These are phyloP conservation scores for Holtermanniella nyarrowii DNA, from an alignment of 768 basidiomycete genomes.

Conservation along the genomic window DNA sequence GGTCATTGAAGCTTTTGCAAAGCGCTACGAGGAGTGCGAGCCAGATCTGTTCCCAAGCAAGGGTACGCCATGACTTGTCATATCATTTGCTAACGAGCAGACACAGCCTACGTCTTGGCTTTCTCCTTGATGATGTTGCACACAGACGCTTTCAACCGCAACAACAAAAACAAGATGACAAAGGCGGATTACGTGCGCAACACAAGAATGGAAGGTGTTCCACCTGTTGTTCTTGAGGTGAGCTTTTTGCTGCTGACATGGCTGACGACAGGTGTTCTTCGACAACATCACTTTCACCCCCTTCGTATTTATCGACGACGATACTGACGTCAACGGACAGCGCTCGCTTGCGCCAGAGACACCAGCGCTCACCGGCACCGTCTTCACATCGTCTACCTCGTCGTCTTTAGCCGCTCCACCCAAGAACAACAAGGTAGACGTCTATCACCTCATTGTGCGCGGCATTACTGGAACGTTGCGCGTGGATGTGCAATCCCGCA, in stretches of 20 bases:
- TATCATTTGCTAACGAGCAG: constrained; percentile 44
- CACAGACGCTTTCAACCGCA: constrained; percentile 95
- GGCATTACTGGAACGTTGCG: constrained; percentile 15
- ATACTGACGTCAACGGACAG: constrained; percentile 48
- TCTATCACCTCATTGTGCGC: constrained; percentile 67
- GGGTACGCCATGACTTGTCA: constrained; percentile 52
- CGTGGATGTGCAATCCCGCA: constrained; percentile 29
- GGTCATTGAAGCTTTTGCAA: constrained; percentile 90
- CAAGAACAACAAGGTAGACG: constrained; percentile 53
- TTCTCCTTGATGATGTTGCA: constrained; percentile 98
- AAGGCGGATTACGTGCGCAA: constrained; percentile 91
- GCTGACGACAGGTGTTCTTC: constrained; percentile 62
- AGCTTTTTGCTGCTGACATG: constrained; percentile 25
- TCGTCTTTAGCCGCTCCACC: not conserved
- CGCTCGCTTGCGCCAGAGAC: not conserved
- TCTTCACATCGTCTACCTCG: not conserved
- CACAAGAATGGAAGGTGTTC: constrained; percentile 72
- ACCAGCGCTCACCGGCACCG: not conserved
- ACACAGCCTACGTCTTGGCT: constrained; percentile 88
- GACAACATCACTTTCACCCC: constrained; percentile 95
- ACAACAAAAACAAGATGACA: constrained; percentile 95
- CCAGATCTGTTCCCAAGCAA: constrained; percentile 64
- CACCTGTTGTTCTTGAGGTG: constrained; percentile 76
- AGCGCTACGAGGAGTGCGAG: constrained; percentile 72
- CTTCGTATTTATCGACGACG: constrained; percentile 93